These are phyloP conservation scores for Rosa lucieae DNA, from an alignment of 306 rosid genomes.

Conservation along the genomic window DNA sequence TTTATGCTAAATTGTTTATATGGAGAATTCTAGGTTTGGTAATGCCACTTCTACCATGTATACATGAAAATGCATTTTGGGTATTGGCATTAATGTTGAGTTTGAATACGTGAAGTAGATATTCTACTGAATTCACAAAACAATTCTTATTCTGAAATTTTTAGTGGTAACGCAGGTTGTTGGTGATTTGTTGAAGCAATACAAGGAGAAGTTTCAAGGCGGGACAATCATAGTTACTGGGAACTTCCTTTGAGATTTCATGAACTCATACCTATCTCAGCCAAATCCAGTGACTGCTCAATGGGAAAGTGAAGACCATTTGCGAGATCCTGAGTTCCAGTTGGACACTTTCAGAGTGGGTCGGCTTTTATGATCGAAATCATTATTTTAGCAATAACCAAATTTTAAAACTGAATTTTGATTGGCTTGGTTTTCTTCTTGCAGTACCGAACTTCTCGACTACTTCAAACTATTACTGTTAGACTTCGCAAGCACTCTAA, in stretches of 20 bases:
- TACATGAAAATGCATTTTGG: not conserved
- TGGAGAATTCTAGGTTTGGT: not conserved
- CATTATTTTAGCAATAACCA: not conserved
- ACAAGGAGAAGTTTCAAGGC: constrained; percentile 80
- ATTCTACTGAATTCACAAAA: not conserved
- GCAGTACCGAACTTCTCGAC: constrained; percentile 92
- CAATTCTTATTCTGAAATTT: constrained; percentile 20
- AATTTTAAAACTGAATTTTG: not conserved
- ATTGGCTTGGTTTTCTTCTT: constrained; percentile 12
- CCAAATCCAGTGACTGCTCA: constrained; percentile 93
- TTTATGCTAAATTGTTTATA: not conserved
- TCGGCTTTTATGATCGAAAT: constrained; percentile 20
- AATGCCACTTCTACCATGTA: not conserved
- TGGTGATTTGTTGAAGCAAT: constrained; percentile 80
- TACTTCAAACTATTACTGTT: constrained; percentile 87
- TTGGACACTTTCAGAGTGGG: constrained; percentile 98
- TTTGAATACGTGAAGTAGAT: not conserved
- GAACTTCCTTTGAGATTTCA: constrained; percentile 87
- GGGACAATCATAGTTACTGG: constrained; percentile 85
- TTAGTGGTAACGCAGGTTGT: constrained; percentile 62
- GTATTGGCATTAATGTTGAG: not conserved
- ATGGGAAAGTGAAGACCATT: constrained; percentile 86
- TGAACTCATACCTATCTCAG: constrained; percentile 87
- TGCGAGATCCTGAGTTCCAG: constrained; percentile 89
- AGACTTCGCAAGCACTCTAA: constrained; percentile 84